Base-by-base conservation (phyloP, 148 eudicot genomes). In the Rhododendron griersonianum region DNA sequence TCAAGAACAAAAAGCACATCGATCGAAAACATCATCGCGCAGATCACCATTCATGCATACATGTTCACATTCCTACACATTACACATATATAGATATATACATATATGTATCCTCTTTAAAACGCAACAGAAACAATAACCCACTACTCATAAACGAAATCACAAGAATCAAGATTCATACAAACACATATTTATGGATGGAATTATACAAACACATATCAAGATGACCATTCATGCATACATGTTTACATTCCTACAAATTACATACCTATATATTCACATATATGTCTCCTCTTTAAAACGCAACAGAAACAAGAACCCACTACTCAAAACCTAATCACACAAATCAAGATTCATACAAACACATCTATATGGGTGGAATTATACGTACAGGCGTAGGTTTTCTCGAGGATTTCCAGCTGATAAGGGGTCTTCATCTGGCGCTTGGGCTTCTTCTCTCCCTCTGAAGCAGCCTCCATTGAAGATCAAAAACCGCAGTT, bases 391-490 rank as follows among this genome's bases (percentile, higher is more conserved):
- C 94, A 77, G 14, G 89, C 86, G 80, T 91, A 92, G 13, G 90
- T 79, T 74, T 81, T 86, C 83, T 92, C 94, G n/a, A 92, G 91
- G 50, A 81, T 74, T 50, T 88, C 87, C 87, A 89, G 55, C 89
- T 92, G 93, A 59, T 79, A 90, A 55, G 91, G 93, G 25, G 94
- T 92, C 85, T 92, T 92, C 94, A 92, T 92, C 86, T 89, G 90
- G 65, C 93, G 88, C 83, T 87, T 92, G 50, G 94, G 93, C 89
- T 74, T 87, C 90, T 87, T 88, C 51, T 88, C 91, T 41, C 90
- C 91, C 21, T 87, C 92, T 7, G 92, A 88, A 69, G 87, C 91
- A 30, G 85, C 81, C 82, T 92, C 92, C 94, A 91, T 90, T 39
- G 51, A 81, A 25, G 85, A 86, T 86, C 82, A 59, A 59, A 21